Evolutionary conservation across 371 early-diverging fungal genomes (phyloP).

Genomic region (Mucor plumbeus): DNA sequence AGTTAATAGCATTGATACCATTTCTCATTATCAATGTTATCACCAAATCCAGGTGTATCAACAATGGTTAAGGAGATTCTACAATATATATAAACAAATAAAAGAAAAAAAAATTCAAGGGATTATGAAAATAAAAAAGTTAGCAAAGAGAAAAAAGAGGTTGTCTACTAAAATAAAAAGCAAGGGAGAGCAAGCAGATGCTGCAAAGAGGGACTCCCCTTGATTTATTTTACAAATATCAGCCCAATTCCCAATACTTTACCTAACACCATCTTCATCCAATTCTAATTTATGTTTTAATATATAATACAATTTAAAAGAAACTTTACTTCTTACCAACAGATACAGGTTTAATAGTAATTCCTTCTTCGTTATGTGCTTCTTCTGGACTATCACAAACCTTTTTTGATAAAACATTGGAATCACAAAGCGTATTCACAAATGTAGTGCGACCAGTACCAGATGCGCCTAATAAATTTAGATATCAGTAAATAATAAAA

Average conservation of each 20-base stretch:
- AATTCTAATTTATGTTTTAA: constrained; percentile 62
- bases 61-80: constrained; percentile 65
- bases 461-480: constrained; percentile 66
- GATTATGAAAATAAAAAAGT: neutral
- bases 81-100: constrained; percentile 6
- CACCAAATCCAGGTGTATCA: constrained; percentile 98
- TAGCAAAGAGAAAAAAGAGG: neutral
- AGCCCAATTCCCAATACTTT: constrained; percentile 17
- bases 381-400: constrained; percentile 82
- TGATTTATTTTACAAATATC: constrained; percentile 9
- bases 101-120: neutral
- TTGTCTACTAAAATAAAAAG: constrained; percentile 8
- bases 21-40: constrained; percentile 84
- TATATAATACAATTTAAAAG: no score
- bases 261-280: constrained; percentile 94
- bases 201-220: constrained; percentile 14
- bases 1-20: constrained; percentile 43
- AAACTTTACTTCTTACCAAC: constrained; percentile 51
- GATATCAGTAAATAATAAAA: neutral
- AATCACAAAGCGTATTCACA: constrained; percentile 96
- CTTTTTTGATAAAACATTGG: constrained; percentile 69
- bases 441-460: constrained; percentile 99
- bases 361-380: constrained; percentile 91
- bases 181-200: neutral
- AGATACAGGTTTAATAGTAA: constrained; percentile 83